Conservation (phyloP, 805 yeast genomes). For the Candida pseudoglaebosa region DNA sequence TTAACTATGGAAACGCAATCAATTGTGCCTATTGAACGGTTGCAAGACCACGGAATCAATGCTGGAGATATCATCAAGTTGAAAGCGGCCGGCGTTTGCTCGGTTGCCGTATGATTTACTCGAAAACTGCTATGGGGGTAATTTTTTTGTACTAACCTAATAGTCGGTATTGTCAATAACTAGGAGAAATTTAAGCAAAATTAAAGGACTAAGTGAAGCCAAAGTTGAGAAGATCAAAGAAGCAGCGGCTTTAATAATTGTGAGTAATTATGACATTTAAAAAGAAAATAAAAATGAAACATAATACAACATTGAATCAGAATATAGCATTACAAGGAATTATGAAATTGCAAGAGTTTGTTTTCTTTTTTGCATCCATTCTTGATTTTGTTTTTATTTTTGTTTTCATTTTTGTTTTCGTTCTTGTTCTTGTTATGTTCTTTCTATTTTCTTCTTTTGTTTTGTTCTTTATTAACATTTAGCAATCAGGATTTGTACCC, state of each 20-base stretch:
- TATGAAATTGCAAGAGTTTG: too few species aligned
- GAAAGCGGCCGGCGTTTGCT: conserved; percentile 13
- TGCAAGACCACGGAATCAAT: conserved; percentile 14
- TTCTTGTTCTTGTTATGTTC: too few species aligned
- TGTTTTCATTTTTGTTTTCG: too few species aligned
- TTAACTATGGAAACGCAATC: not conserved
- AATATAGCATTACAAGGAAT: too few species aligned
- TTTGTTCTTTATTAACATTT: not conserved
- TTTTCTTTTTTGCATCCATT: too few species aligned
- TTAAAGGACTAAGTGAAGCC: conserved; percentile 14
- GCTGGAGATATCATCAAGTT: conserved; percentile 14
- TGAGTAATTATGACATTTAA: too few species aligned
- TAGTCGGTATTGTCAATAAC: conserved; percentile 14
- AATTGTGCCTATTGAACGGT: conserved; percentile 8
- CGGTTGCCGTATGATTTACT: conserved; percentile 13
- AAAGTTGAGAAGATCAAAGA: conserved; percentile 16
- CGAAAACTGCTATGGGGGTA: not conserved
- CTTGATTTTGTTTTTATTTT: not conserved
- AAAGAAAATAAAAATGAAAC: too few species aligned
- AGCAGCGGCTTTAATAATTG: conserved; percentile 14
- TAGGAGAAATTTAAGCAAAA: conserved; percentile 12
- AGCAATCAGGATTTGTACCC: conserved; percentile 13
- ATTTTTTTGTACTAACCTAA: conserved; percentile 7
- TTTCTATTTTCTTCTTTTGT: too few species aligned
- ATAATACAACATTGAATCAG: too few species aligned